phyloP scores from a whole-genome alignment of 2,329 filamentous ascomycete species.

The Trichophyton benhamiae region DNA sequence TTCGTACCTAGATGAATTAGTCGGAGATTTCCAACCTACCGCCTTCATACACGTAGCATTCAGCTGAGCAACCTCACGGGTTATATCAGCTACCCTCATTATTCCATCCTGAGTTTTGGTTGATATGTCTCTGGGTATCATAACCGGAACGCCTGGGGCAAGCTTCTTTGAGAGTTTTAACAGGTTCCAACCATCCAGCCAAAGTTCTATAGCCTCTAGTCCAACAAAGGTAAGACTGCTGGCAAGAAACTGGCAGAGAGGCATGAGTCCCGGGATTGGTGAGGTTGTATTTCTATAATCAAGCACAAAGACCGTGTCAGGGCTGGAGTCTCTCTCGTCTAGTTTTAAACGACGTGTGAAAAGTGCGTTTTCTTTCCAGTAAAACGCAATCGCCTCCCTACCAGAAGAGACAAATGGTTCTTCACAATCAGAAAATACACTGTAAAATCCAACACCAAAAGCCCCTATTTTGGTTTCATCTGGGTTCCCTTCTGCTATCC shows the following conservation, averaged over 20 bases:
- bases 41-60: slow-evolving; percentile 81
- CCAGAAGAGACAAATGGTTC: slow-evolving; percentile 94
- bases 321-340: slow-evolving; percentile 51
- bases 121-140: slow-evolving; percentile 66
- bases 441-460: slow-evolving; percentile 97
- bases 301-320: slow-evolving; percentile 80
- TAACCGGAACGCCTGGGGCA: slow-evolving; percentile 60
- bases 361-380: slow-evolving; percentile 97
- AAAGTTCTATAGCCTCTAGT: slow-evolving; percentile 74
- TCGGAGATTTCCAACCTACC: slow-evolving; percentile 66
- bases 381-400: slow-evolving; percentile 89
- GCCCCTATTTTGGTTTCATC: slow-evolving; percentile 99
- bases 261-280: slow-evolving; percentile 72
- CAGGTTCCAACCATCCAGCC: slow-evolving; percentile 76
- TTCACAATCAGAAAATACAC: slow-evolving; percentile 95
- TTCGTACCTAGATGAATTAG: slow-evolving; percentile 26
- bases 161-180: slow-evolving; percentile 71
- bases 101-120: slow-evolving; percentile 73
- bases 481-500: slow-evolving; percentile 97
- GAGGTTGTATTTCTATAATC: slow-evolving; percentile 86
- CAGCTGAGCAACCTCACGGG: slow-evolving; percentile 79
- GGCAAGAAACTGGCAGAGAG: slow-evolving; percentile 80
- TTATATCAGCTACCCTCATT: slow-evolving; percentile 74
- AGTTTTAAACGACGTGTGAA: slow-evolving; percentile 80
- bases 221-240: slow-evolving; percentile 95